Conservation (phyloP, 2,329 filamentous ascomycete species). For the Hypoxylon sp. region DNA sequence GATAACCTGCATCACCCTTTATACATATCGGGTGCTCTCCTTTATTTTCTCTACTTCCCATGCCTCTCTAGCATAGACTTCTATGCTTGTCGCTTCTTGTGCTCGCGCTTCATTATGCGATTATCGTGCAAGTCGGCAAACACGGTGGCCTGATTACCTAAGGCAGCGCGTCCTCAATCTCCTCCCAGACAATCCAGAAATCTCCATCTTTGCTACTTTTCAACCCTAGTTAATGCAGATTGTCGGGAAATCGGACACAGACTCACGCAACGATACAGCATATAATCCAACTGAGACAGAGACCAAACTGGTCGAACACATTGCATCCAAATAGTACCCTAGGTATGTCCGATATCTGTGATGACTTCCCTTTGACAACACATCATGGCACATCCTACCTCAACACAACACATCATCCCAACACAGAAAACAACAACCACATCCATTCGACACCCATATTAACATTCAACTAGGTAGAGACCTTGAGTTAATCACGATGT, state of each 20-base stretch:
- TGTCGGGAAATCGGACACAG: not conserved
- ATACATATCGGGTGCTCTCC: not conserved
- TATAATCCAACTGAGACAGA: not conserved
- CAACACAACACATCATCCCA: not conserved
- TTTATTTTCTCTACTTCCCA: not conserved
- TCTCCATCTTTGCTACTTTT: not conserved
- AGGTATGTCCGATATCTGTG: not conserved
- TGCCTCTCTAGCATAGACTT: too few species aligned
- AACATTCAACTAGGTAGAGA: not conserved
- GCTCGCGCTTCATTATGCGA: not conserved
- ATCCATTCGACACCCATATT: not conserved
- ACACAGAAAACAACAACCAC: not conserved
- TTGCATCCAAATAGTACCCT: not conserved
- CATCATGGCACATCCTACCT: not conserved
- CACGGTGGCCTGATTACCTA: not conserved
- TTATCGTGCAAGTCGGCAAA: not conserved
- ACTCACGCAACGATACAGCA: not conserved
- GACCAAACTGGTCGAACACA: not conserved
- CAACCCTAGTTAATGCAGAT: not conserved
- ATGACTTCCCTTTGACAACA: not conserved
- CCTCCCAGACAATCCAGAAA: too few species aligned
- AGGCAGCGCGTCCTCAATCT: not conserved
- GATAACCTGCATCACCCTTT: not conserved
- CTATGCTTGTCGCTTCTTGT: not conserved
- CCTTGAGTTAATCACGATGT: not conserved